Percentiles rank a stretch among this genome's conserved stretches.
These are phyloP conservation scores for Neoscytalidium dimidiatum DNA, from an alignment of 2,329 filamentous ascomycete genomes.

Conservation along the genomic window DNA sequence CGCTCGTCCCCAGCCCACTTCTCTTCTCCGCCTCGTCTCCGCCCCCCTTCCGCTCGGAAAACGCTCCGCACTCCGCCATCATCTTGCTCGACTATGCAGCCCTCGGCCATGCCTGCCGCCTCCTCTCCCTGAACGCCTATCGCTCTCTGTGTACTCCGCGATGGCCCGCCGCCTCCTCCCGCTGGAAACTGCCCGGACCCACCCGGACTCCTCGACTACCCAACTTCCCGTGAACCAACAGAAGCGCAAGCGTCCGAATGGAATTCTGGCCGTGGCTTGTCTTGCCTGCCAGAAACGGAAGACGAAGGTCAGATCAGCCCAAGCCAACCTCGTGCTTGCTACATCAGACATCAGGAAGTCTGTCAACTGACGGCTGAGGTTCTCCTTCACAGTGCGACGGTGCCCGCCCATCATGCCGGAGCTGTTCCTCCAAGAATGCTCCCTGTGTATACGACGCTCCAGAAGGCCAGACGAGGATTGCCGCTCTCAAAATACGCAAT, in stretches of 20 bases:
- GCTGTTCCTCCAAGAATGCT: background rate
- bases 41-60: background rate
- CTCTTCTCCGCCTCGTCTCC: background rate
- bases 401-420: background rate
- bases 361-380: background rate
- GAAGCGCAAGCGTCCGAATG: constrained; percentile 6
- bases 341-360: background rate
- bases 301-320: background rate
- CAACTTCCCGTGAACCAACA: background rate
- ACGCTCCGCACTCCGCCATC: background rate
- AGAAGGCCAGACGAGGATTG: constrained; percentile 8
- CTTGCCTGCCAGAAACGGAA: constrained; percentile 6
- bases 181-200: background rate
- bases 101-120: background rate
- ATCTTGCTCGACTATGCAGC: background rate
- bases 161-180: background rate
- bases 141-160: background rate
- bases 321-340: background rate
- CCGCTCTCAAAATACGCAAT: background rate
- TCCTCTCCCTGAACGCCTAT: background rate
- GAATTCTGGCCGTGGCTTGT: constrained; percentile 1
- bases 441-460: background rate
- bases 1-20: background rate
- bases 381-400: background rate
- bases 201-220: background rate